phyloP scores from a whole-genome alignment of 164 flowering plant genomes.

The Chimonanthus salicifolius region DNA sequence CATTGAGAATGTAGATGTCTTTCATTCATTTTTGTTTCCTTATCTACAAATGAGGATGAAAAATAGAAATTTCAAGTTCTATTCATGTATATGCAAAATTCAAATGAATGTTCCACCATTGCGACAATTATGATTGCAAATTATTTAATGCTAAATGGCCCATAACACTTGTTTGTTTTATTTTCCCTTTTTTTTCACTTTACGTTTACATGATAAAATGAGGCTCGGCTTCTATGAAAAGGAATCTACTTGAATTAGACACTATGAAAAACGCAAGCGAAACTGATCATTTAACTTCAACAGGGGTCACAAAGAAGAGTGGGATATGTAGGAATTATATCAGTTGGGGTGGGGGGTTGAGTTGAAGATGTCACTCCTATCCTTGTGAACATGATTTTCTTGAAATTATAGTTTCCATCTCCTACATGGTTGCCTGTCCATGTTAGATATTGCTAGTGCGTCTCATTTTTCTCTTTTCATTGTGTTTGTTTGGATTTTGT shows the following conservation, averaged over 20 bases:
- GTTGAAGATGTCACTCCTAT: too few relatives aligned
- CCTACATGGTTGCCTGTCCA: too few relatives aligned
- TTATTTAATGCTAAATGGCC: neutral
- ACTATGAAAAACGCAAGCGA: too few relatives aligned
- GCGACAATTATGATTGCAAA: neutral
- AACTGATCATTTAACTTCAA: too few relatives aligned
- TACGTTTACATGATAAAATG: neutral
- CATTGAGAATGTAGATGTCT: neutral
- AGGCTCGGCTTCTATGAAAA: neutral
- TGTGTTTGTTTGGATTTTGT: neutral
- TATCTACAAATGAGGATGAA: neutral
- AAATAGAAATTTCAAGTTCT: neutral
- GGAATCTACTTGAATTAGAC: too few relatives aligned
- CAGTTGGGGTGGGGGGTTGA: too few relatives aligned
- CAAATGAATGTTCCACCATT: neutral
- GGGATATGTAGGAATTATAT: too few relatives aligned
- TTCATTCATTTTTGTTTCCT: neutral
- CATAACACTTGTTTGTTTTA: neutral
- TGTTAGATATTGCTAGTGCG: too few relatives aligned
- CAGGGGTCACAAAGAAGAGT: neutral
- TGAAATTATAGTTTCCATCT: too few relatives aligned
- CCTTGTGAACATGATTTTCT: too few relatives aligned
- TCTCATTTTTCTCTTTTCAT: neutral
- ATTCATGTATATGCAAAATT: neutral
- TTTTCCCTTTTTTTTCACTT: neutral